phyloP scores from a whole-genome alignment of 2,329 filamentous ascomycete species.

The Aureobasidium sp. region DNA sequence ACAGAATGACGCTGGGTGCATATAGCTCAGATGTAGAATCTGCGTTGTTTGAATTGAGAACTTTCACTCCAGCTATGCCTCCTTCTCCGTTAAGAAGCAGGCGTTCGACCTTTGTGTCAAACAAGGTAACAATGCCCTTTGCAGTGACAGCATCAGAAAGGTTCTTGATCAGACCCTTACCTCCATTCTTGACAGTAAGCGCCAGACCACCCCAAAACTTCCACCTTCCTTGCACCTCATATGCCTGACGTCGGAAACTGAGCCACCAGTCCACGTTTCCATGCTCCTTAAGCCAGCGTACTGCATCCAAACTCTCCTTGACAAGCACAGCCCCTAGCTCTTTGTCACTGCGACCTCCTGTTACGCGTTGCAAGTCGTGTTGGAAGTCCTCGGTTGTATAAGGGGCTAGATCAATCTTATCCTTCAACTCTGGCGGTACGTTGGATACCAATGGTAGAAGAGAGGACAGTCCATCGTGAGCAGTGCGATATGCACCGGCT shows the following conservation, averaged over 20 bases:
- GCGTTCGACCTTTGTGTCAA: conserved; percentile 38
- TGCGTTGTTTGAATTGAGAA: conserved; percentile 13
- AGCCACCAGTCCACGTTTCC: conserved; percentile 43
- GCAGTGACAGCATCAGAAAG: conserved; percentile 36
- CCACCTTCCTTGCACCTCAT: conserved; percentile 50
- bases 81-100: conserved; percentile 30
- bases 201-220: conserved; percentile 61
- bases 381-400: conserved; percentile 50
- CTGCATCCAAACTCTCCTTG: conserved; percentile 20
- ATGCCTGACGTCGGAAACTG: conserved; percentile 46
- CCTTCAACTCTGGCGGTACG: conserved; percentile 36
- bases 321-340: conserved; percentile 43
- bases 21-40: neutral
- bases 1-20: conserved; percentile 38
- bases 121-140: conserved; percentile 38
- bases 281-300: conserved; percentile 26
- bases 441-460: conserved; percentile 56
- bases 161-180: conserved; percentile 49
- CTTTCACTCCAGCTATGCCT: conserved; percentile 26
- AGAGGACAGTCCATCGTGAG: conserved; percentile 47
- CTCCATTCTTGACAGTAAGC: conserved; percentile 51
- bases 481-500: conserved; percentile 54
- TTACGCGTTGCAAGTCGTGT: conserved; percentile 50
- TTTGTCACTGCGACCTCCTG: conserved; percentile 44
- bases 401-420: conserved; percentile 48